These are phyloP conservation scores for Vitis labrusca DNA, from an alignment of 164 flowering plant genomes.

Conservation along the genomic window DNA sequence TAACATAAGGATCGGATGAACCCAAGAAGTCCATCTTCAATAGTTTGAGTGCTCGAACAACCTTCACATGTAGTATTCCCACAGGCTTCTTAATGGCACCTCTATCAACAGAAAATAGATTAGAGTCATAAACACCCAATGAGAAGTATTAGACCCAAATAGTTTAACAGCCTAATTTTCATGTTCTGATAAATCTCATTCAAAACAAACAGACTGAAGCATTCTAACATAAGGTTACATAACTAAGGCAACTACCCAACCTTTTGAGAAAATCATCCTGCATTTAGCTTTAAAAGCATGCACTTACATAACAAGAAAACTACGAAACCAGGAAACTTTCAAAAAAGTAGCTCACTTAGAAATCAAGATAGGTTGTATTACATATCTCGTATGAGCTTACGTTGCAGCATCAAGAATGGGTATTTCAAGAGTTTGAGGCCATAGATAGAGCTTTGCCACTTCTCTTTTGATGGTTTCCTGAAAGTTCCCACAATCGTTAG, in stretches of 20 bases:
- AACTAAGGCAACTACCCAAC: too few relatives aligned
- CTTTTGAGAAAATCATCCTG: too few relatives aligned
- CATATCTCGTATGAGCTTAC: slow-evolving; percentile 40
- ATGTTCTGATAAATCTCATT: too few relatives aligned
- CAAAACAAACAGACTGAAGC: too few relatives aligned
- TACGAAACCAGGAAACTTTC: too few relatives aligned
- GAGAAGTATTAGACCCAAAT: too few relatives aligned
- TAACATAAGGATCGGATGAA: slow-evolving; percentile 69
- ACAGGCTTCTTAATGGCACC: slow-evolving; percentile 54
- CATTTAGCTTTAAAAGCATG: too few relatives aligned
- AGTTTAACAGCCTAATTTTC: too few relatives aligned
- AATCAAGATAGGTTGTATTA: not conserved
- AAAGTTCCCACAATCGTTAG: slow-evolving; percentile 7
- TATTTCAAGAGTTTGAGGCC: slow-evolving; percentile 80
- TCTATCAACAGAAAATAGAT: slow-evolving; percentile 11
- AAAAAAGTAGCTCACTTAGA: too few relatives aligned
- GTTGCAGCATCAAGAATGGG: slow-evolving; percentile 72
- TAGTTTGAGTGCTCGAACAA: slow-evolving; percentile 58
- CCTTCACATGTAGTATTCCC: slow-evolving; percentile 63
- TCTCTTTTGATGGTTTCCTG: slow-evolving; percentile 70
- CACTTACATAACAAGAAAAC: too few relatives aligned
- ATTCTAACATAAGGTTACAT: too few relatives aligned
- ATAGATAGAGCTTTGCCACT: slow-evolving; percentile 69
- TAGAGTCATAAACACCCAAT: too few relatives aligned
- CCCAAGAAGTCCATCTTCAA: slow-evolving; percentile 65